Evolutionary conservation across 1,284 basidiomycete species (phyloP), one percentile per base, ranked within the genome.

Genomic region (Amylostereum chailletii): DNA sequence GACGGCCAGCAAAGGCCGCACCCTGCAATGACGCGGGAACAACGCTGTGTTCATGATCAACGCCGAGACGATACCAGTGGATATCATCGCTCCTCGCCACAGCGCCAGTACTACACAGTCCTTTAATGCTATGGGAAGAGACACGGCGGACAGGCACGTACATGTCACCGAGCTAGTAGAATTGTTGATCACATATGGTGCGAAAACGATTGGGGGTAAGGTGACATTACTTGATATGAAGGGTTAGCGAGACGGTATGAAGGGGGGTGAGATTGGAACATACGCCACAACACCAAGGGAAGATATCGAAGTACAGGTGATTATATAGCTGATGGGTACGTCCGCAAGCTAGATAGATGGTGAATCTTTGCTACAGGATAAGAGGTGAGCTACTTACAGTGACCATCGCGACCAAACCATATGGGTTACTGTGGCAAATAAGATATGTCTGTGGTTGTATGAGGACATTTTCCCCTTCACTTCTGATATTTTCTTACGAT

Each of bases 1-100:
- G 30, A 48, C 11, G 31, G 6, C 31, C 30, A 3, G 10, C 31
- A 1, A 34, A 5, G 34, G 3, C 54, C 65, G 31, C 55, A 76
- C 74, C 48, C 74, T 62, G 55, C 71, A 71, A 56, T 77, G 72
- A 38, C 71, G 65, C 45, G 75, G 76, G 53, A 72, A 77, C 5
- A 77, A 48, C 3, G 75, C 45, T 36, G 67, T 70, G 54, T 76
- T 77, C 61, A 74, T 63, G 26, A 69, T 42, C 8, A 77, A 54
- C 3, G 75, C 76, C 4, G 67, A 67, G 30, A 76, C 54, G 47
- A 77, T 75, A 10, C 76, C 75, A 30, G 65, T 62, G 34, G 65
- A 63, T 37, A 77, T 77, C 64, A 71, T 69, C 1, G 62, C 53
- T 26, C 65, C 69, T 42, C 75, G 65, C 31, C 68, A 59, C 10